Percentiles rank a stretch among this genome's conserved stretches.
These are phyloP conservation scores for Fusarium continuum DNA, from an alignment of 2,329 filamentous ascomycete genomes.

Conservation along the genomic window DNA sequence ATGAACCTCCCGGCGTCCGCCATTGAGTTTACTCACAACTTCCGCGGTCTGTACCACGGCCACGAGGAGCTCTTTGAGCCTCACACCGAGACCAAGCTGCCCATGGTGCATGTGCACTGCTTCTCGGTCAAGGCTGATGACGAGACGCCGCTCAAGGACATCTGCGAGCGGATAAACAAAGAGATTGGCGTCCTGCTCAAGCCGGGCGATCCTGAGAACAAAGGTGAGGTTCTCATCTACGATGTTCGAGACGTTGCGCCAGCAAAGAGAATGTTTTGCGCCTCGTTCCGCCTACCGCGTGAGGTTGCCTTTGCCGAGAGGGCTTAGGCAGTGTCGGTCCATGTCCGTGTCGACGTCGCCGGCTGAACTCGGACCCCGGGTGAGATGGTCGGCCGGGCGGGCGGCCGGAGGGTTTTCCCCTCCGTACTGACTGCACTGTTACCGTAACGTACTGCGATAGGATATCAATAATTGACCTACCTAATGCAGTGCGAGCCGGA, in stretches of 20 bases:
- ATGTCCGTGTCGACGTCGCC: constrained; percentile 10
- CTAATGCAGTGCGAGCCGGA: constrained; percentile 8
- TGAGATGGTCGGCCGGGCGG: constrained; percentile 14
- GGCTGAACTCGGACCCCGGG: constrained; percentile 25
- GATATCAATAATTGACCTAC: constrained; percentile 7
- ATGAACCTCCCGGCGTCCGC: constrained; percentile 97
- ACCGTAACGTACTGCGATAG: constrained; percentile 4
- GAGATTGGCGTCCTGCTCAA: constrained; percentile 54
- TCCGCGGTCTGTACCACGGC: constrained; percentile 79
- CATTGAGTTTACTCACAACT: constrained; percentile 77
- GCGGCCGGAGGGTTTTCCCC: constrained; percentile 19
- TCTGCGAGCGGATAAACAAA: constrained; percentile 52
- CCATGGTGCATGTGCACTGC: constrained; percentile 92
- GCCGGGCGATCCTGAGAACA: constrained; percentile 56
- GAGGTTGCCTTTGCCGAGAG: constrained; percentile 79
- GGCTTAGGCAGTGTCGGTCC: constrained; percentile 23
- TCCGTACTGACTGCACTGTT: background rate
- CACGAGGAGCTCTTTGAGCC: constrained; percentile 72
- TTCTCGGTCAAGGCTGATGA: constrained; percentile 86
- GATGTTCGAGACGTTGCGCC: constrained; percentile 90
- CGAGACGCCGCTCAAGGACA: constrained; percentile 68
- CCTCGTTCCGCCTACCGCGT: constrained; percentile 83
- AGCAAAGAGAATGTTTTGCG: constrained; percentile 96
- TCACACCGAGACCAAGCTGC: constrained; percentile 68
- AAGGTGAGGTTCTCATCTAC: constrained; percentile 64